Base-by-base conservation (phyloP, 495 filamentous ascomycete species). In the Chaetomium cochliodes region DNA sequence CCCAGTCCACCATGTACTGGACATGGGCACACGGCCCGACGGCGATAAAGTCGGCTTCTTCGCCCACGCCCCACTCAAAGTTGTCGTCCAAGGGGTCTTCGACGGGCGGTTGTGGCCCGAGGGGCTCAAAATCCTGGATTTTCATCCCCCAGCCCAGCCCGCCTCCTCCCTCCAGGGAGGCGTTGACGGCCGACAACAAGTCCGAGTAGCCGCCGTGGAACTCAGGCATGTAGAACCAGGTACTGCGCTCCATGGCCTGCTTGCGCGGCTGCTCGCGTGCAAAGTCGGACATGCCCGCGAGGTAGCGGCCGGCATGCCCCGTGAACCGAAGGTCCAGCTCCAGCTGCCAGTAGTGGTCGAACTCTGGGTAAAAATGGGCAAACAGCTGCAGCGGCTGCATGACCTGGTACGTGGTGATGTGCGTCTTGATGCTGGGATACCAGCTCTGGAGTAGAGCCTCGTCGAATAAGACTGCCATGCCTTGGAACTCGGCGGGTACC, bases 361-460 rank as follows among this genome's bases (percentile, higher is more conserved):
- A 60, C 41, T 60, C 42, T 2, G 57, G 57, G 8, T 60, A 60
- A 42, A 60, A 60, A 25, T 60, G 44, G 1, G 5, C 57, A 37
- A 60, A 60, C 12, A 60, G 57, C 57, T 60, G 57, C 16, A 60
- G 42, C 0, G 57, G 57, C 42, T 60, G 57, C 57, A 60, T 60
- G 57, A 60, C 44, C 37, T 60, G 57, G 57, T 60, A 60, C 8
- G 57, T 60, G 23, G 57, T 12, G 18, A 44, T 22, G 57, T 60
- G 57, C 16, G 41, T 23, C 18, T 60, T 49, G 42, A 60, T 49
- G 3, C 2, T 37, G 41, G 57, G 57, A 37, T 60, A 60, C 57
- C 57, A 60, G 44, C 57, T 60, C 6, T 33, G 2, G 25, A 60
- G 57, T 25, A 60, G 44, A 2, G 41, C 37, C 57, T 60, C 57